Evolutionary conservation across 2,329 filamentous ascomycete species (phyloP).

Genomic region (Magnaporthiopsis incrustans): DNA sequence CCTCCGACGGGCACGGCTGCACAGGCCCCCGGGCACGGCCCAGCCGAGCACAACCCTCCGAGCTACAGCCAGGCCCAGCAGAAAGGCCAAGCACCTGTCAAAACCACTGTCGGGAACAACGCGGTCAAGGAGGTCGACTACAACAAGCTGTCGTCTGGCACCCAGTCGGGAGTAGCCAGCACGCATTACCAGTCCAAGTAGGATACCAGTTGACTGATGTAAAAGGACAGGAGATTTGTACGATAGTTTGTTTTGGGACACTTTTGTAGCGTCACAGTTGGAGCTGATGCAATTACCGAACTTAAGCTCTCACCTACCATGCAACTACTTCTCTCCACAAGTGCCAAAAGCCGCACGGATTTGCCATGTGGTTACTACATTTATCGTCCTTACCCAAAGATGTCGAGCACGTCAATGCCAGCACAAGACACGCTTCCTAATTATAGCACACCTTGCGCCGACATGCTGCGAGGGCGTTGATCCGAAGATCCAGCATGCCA

Average conservation of each 20-base stretch:
- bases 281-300: background rate
- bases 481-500: background rate
- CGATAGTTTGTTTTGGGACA: background rate
- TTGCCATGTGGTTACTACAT: too few relatives aligned
- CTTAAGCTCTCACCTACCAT: too few relatives aligned
- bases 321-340: too few relatives aligned
- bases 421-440: too few relatives aligned
- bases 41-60: background rate
- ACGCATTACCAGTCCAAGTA: background rate
- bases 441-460: too few relatives aligned
- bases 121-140: slow-evolving; percentile 1
- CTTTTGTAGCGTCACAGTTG: background rate
- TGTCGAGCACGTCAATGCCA: too few relatives aligned
- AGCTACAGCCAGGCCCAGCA: background rate
- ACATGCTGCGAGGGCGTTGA: too few relatives aligned
- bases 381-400: too few relatives aligned
- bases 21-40: slow-evolving; percentile 1
- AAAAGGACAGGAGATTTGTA: background rate
- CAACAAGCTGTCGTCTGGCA: slow-evolving; percentile 4
- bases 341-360: too few relatives aligned
- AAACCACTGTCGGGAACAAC: background rate
- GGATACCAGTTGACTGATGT: too few relatives aligned
- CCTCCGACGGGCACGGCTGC: slow-evolving; percentile 2
- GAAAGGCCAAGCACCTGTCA: background rate
- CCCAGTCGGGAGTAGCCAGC: background rate